These are phyloP conservation scores for Yamadazyma phyllophila DNA, from an alignment of 805 yeast species.

Conservation along the genomic window DNA sequence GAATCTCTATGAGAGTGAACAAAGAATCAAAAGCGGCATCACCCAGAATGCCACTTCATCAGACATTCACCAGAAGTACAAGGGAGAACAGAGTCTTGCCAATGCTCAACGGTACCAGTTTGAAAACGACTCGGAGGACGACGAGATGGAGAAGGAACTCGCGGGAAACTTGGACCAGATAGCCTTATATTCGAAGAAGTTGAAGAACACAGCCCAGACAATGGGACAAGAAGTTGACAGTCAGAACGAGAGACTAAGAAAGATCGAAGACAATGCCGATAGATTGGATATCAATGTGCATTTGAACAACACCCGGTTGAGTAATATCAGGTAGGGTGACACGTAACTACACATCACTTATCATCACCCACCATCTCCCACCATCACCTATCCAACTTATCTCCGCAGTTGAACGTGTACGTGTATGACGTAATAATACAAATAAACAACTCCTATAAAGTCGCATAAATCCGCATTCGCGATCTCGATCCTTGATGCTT, in stretches of 20 bases:
- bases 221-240: conserved; percentile 74
- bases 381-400: background rate
- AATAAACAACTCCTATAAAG: background rate
- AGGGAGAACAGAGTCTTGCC: conserved; percentile 49
- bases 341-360: background rate
- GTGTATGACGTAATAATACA: background rate
- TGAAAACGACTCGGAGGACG: conserved; percentile 91
- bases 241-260: conserved; percentile 71
- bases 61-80: conserved; percentile 45
- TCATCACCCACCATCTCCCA: background rate
- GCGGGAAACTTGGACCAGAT: conserved; percentile 82
- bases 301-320: conserved; percentile 66
- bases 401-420: background rate
- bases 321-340: conserved; percentile 34
- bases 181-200: conserved; percentile 60
- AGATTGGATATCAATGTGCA: conserved; percentile 80
- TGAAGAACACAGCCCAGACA: conserved; percentile 68
- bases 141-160: conserved; percentile 85
- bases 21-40: conserved; percentile 63
- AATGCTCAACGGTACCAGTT: conserved; percentile 73
- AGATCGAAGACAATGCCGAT: conserved; percentile 82
- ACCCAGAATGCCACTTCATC: conserved; percentile 36
- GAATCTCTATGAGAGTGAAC: conserved; percentile 62
- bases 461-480: background rate
- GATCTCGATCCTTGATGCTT: background rate